phyloP scores from a whole-genome alignment of 768 basidiomycete genomes.

The Steccherinum ochraceum region DNA sequence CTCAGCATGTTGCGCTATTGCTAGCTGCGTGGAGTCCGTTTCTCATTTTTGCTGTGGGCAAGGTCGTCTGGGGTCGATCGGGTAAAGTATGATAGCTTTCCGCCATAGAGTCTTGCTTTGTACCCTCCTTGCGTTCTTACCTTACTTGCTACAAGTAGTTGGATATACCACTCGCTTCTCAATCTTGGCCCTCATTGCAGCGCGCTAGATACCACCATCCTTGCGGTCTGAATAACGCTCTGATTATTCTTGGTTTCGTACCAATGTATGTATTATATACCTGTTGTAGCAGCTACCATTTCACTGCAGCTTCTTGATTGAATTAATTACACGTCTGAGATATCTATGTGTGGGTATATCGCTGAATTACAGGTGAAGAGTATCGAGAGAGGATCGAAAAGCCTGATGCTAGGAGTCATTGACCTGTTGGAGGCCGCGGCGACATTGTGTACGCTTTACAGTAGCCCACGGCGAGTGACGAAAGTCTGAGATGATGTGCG shows the following conservation, averaged over 20 bases:
- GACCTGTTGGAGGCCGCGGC: too few species aligned
- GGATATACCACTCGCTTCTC: neutral
- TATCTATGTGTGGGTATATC: slow-evolving; percentile 6
- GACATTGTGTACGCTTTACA: too few species aligned
- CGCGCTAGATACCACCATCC: neutral
- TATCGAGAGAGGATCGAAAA: neutral
- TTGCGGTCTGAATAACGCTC: too few species aligned
- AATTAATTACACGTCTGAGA: neutral
- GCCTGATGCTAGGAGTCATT: neutral
- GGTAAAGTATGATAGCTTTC: neutral
- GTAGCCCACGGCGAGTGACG: slow-evolving; percentile 30
- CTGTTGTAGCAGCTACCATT: neutral
- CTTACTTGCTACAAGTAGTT: neutral
- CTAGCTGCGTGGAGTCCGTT: slow-evolving; percentile 55
- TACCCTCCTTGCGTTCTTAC: neutral
- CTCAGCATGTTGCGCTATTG: slow-evolving; percentile 58
- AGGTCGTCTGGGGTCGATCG: too few species aligned
- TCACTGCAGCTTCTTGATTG: slow-evolving; percentile 2
- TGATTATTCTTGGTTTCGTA: neutral
- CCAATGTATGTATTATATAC: neutral
- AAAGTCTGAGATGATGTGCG: slow-evolving; percentile 20
- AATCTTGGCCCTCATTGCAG: too few species aligned
- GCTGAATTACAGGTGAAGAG: neutral
- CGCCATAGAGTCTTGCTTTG: too few species aligned
- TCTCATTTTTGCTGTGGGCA: slow-evolving; percentile 37